phyloP scores from a whole-genome alignment of 805 yeast genomes.

The Wickerhamiella nectarea region DNA sequence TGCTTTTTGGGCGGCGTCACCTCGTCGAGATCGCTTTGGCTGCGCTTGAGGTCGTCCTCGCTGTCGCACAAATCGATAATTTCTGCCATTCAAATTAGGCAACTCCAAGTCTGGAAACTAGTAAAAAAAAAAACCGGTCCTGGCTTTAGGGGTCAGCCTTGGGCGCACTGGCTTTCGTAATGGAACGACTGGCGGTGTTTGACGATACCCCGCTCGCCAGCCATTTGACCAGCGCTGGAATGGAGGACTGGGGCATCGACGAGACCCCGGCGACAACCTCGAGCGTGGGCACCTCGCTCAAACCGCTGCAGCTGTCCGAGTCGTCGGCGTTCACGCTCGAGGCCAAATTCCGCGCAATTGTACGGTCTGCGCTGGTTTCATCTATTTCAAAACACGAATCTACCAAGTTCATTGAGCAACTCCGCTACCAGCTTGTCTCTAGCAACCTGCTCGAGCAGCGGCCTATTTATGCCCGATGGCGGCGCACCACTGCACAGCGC shows the following conservation, averaged over 20 bases:
- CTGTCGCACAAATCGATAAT: background rate
- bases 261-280: background rate
- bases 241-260: slow-evolving; percentile 27
- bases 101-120: too few relatives aligned
- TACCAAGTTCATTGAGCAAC: slow-evolving; percentile 34
- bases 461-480: slow-evolving; percentile 21
- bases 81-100: background rate
- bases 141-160: background rate
- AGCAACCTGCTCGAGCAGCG: slow-evolving; percentile 35
- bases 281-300: slow-evolving; percentile 4
- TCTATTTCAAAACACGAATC: slow-evolving; percentile 22
- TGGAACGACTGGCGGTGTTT: slow-evolving; percentile 16
- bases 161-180: background rate
- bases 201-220: slow-evolving; percentile 24
- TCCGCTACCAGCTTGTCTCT: slow-evolving; percentile 37
- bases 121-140: background rate
- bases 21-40: background rate
- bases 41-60: background rate
- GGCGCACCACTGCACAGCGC: slow-evolving; percentile 13
- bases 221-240: slow-evolving; percentile 20
- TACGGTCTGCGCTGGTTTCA: slow-evolving; percentile 21
- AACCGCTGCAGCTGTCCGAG: slow-evolving; percentile 12
- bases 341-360: slow-evolving; percentile 18
- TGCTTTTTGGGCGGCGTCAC: background rate
- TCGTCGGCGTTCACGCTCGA: slow-evolving; percentile 9